These are phyloP conservation scores for Salvia rosmarinus DNA, from an alignment of 257 asterid genomes.

Conservation along the genomic window DNA sequence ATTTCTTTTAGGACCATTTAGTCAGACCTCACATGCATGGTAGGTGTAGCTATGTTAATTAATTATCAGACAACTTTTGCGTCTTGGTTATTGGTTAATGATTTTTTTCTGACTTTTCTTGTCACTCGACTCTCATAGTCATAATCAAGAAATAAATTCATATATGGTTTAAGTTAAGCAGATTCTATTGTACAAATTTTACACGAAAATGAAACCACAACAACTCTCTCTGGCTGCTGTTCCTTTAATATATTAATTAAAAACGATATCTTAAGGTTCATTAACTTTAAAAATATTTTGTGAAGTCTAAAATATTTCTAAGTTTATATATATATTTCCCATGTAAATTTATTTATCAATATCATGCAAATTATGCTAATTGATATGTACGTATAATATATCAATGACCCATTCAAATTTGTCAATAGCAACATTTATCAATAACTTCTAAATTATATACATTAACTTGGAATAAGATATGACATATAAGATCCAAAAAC, in stretches of 20 bases:
- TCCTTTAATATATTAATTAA: not conserved
- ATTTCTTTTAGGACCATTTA: not conserved
- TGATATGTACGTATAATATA: no score
- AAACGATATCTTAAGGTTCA: not conserved
- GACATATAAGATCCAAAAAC: no score
- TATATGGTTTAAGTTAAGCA: constrained; percentile 3
- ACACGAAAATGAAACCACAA: not conserved
- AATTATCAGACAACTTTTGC: not conserved
- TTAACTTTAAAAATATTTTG: not conserved
- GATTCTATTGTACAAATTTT: not conserved
- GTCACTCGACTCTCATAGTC: not conserved
- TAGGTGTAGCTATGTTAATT: constrained; percentile 18
- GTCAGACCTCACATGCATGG: constrained; percentile 44
- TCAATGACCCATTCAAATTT: no score
- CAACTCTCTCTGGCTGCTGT: not conserved
- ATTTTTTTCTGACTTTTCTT: not conserved
- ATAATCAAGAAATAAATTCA: not conserved
- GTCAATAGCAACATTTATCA: no score
- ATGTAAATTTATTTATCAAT: no score
- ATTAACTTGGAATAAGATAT: no score
- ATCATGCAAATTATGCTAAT: no score
- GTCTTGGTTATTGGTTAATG: not conserved
- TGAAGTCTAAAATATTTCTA: no score
- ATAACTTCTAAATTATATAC: no score
- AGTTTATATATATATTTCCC: no score